Conservation (phyloP, 1,284 basidiomycete genomes). For the Tilletia setariae region DNA sequence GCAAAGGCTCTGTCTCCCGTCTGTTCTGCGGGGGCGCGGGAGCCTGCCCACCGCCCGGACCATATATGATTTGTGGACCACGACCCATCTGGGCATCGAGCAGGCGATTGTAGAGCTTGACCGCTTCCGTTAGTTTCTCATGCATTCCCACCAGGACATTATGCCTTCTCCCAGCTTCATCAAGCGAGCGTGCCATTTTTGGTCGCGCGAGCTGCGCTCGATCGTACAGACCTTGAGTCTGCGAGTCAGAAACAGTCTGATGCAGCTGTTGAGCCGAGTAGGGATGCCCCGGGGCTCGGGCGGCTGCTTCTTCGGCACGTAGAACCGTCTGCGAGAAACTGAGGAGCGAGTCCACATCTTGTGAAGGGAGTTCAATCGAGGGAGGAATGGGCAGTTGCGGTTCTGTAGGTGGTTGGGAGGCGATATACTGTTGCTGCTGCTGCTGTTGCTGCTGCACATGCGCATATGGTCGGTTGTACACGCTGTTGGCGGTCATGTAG, state of each 20-base stretch:
- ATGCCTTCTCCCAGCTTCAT: constrained; percentile 82
- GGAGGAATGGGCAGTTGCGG: constrained; percentile 29
- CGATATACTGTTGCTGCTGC: background rate
- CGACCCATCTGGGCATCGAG: constrained; percentile 71
- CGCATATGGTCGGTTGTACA: background rate
- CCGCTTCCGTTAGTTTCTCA: constrained; percentile 83
- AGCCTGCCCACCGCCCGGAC: background rate
- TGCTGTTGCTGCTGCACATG: constrained; percentile 17
- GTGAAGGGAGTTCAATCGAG: constrained; percentile 43
- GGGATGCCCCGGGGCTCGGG: constrained; percentile 5
- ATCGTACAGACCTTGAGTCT: constrained; percentile 68
- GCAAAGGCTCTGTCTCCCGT: too few relatives aligned
- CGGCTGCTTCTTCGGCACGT: constrained; percentile 7
- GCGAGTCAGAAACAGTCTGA: constrained; percentile 9
- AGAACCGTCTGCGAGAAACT: constrained; percentile 46
- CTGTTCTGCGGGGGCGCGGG: too few relatives aligned
- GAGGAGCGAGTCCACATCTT: constrained; percentile 48
- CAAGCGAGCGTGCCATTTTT: constrained; percentile 77
- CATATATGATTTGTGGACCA: constrained; percentile 7
- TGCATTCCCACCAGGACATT: constrained; percentile 86
- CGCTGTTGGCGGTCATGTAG: background rate
- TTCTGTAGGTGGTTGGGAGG: background rate
- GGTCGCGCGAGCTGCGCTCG: constrained; percentile 76
- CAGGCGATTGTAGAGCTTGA: constrained; percentile 81
- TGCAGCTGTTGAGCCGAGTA: constrained; percentile 21